Evolutionary conservation across 2,329 filamentous ascomycete genomes (phyloP).

Genomic region (Fusarium mundagurra): DNA sequence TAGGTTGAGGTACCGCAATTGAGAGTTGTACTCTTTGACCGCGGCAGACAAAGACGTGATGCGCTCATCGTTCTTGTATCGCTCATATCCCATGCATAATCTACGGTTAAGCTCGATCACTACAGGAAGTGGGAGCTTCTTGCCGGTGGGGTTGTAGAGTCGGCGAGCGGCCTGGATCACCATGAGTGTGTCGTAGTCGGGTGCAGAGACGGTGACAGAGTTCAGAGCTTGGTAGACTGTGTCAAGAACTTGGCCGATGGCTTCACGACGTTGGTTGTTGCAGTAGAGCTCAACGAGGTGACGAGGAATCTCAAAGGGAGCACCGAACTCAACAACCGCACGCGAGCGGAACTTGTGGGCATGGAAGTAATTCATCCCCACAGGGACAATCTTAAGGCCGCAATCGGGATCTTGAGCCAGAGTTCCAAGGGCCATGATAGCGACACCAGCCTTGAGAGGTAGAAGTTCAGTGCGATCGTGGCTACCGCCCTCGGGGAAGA

Average conservation of each 20-base stretch:
- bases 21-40: slow-evolving; percentile 86
- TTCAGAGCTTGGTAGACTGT: slow-evolving; percentile 86
- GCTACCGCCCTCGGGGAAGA: slow-evolving; percentile 96
- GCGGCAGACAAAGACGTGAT: slow-evolving; percentile 79
- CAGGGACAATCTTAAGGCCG: slow-evolving; percentile 92
- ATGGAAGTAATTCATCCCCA: slow-evolving; percentile 99
- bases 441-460: slow-evolving; percentile 94
- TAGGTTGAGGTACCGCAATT: slow-evolving; percentile 85
- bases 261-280: slow-evolving; percentile 83
- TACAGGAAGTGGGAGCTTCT: slow-evolving; percentile 89
- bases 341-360: slow-evolving; percentile 97
- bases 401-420: slow-evolving; percentile 86
- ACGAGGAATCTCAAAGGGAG: slow-evolving; percentile 83
- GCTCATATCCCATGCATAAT: slow-evolving; percentile 88
- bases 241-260: slow-evolving; percentile 85
- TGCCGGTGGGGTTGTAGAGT: slow-evolving; percentile 93
- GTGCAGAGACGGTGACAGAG: slow-evolving; percentile 89
- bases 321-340: slow-evolving; percentile 94
- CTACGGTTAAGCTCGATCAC: slow-evolving; percentile 95
- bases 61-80: slow-evolving; percentile 89
- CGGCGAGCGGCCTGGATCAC: slow-evolving; percentile 93
- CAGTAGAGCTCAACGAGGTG: slow-evolving; percentile 89
- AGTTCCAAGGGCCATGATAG: slow-evolving; percentile 95
- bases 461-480: slow-evolving; percentile 93
- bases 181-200: slow-evolving; percentile 97